phyloP scores from a whole-genome alignment of 805 yeast species.

The Martiniozyma abietophila region DNA sequence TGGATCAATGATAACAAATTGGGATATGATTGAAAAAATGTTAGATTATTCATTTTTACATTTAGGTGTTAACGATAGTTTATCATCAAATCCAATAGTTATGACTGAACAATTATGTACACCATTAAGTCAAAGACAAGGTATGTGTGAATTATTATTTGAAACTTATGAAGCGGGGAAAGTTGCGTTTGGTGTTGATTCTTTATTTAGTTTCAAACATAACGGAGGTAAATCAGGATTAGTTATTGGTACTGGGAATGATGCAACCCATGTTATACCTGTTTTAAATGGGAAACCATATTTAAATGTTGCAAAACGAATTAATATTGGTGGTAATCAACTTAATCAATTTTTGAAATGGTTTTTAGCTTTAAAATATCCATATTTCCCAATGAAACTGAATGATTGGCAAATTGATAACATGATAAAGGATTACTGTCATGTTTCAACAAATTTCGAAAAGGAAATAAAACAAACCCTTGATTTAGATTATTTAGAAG shows the following conservation, averaged over 20 bases:
- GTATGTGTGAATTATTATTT: conserved; percentile 73
- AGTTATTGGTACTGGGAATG: conserved; percentile 78
- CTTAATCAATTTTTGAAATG: conserved; percentile 54
- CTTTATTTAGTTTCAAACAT: conserved; percentile 65
- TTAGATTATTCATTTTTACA: conserved; percentile 80
- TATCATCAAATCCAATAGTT: conserved; percentile 69
- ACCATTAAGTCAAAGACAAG: conserved; percentile 59
- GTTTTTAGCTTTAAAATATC: conserved; percentile 73
- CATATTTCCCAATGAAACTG: conserved; percentile 77
- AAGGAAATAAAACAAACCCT: conserved; percentile 50
- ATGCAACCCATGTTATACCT: conserved; percentile 76
- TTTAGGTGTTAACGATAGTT: conserved; percentile 49
- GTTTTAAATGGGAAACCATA: conserved; percentile 63
- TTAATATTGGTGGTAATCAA: conserved; percentile 87
- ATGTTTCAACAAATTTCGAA: conserved; percentile 59
- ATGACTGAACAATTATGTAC: conserved; percentile 72
- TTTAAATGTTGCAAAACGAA: conserved; percentile 60
- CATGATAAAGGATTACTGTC: conserved; percentile 69
- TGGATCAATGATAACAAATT: conserved; percentile 77
- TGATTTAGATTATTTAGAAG: conserved; percentile 53
- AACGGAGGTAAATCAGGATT: conserved; percentile 56
- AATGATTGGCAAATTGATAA: conserved; percentile 53
- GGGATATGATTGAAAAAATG: conserved; percentile 82
- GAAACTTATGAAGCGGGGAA: conserved; percentile 74
- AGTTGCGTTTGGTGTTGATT: conserved; percentile 74